Conservation (phyloP, 2,329 filamentous ascomycete species). For the Esteya vermicola region DNA sequence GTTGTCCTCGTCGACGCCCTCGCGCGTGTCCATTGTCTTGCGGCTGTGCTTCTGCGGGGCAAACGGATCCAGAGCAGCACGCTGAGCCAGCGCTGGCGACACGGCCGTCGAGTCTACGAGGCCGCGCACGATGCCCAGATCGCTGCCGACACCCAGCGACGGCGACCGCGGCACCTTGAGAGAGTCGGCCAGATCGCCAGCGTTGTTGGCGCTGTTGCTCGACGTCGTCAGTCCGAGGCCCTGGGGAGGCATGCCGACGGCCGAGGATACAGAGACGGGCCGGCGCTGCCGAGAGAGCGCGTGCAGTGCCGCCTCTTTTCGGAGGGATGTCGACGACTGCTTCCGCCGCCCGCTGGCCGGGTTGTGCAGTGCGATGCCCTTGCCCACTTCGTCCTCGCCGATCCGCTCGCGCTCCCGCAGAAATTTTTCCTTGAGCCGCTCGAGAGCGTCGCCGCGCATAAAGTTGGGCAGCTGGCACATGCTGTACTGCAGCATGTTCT, state of each 20-base stretch:
- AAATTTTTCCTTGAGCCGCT: slow-evolving; percentile 87
- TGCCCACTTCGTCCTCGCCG: slow-evolving; percentile 65
- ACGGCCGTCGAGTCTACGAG: too few species aligned
- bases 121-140: too few species aligned
- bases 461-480: slow-evolving; percentile 85
- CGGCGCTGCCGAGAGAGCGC: slow-evolving; percentile 37
- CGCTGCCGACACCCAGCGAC: too few species aligned
- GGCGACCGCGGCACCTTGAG: not conserved
- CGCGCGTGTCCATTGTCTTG: slow-evolving; percentile 51
- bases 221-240: slow-evolving; percentile 30
- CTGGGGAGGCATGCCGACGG: slow-evolving; percentile 24
- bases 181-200: slow-evolving; percentile 54
- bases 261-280: slow-evolving; percentile 26
- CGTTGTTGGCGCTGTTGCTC: slow-evolving; percentile 51
- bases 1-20: slow-evolving; percentile 75
- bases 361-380: slow-evolving; percentile 93
- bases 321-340: slow-evolving; percentile 57
- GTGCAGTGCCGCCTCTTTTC: slow-evolving; percentile 67
- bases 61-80: slow-evolving; percentile 39
- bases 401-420: slow-evolving; percentile 69
- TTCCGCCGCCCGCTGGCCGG: slow-evolving; percentile 49
- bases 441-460: slow-evolving; percentile 67
- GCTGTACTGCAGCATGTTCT: slow-evolving; percentile 86
- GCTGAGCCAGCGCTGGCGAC: slow-evolving; percentile 35
- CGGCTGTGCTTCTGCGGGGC: slow-evolving; percentile 33